phyloP scores from a whole-genome alignment of 495 filamentous ascomycete genomes.

The Trichoderma gamsii region DNA sequence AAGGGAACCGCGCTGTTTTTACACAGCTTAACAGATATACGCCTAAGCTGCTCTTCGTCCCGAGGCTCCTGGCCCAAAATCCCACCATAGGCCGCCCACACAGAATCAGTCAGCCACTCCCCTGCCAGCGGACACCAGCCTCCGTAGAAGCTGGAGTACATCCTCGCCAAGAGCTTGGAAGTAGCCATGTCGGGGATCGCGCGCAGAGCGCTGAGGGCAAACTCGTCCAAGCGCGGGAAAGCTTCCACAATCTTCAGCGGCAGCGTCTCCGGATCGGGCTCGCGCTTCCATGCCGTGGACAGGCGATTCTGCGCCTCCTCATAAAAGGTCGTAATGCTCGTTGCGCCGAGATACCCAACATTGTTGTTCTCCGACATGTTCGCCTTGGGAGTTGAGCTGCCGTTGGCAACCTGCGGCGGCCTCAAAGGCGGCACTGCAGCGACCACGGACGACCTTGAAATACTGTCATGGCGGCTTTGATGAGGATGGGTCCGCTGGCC shows the following conservation, averaged over 20 bases:
- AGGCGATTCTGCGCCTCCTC: constrained; percentile 33
- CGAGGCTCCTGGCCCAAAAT: not conserved
- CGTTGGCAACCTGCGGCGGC: not conserved
- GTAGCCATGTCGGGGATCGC: constrained; percentile 33
- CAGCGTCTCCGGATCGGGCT: constrained; percentile 19
- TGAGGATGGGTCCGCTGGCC: not conserved
- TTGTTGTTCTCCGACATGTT: not conserved
- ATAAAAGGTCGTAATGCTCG: constrained; percentile 46
- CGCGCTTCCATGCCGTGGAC: constrained; percentile 19
- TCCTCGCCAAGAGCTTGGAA: constrained; percentile 26
- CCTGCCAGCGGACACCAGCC: constrained; percentile 24
- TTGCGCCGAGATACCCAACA: constrained; percentile 45
- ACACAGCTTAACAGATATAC: constrained; percentile 24
- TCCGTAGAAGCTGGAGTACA: constrained; percentile 26
- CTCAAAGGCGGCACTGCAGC: not conserved
- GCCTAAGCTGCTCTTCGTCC: constrained; percentile 20
- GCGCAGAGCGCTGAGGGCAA: constrained; percentile 32
- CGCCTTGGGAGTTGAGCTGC: not conserved
- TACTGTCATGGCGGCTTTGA: not conserved
- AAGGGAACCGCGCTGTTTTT: constrained; percentile 23
- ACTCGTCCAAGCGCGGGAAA: constrained; percentile 18
- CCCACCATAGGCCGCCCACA: constrained; percentile 23
- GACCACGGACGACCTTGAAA: not conserved
- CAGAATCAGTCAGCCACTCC: constrained; percentile 14
- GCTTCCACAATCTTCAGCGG: constrained; percentile 32